These are phyloP conservation scores for Geopyxis carbonaria DNA, from an alignment of 495 filamentous ascomycete genomes.

Conservation along the genomic window DNA sequence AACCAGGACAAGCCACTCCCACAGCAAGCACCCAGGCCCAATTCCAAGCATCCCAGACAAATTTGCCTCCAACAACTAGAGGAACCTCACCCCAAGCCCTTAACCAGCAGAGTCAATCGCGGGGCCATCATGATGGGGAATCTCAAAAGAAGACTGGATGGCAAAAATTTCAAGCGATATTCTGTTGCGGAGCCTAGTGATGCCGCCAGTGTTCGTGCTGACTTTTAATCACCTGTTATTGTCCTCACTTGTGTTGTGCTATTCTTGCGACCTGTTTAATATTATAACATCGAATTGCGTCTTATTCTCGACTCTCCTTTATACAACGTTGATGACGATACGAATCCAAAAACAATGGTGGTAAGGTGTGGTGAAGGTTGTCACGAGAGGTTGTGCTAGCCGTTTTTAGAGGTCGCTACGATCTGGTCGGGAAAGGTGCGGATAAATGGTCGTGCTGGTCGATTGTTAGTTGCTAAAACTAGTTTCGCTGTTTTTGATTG, in stretches of 20 bases:
- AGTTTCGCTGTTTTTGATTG: too few species aligned
- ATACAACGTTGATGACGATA: conserved; percentile 11
- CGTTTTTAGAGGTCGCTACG: too few species aligned
- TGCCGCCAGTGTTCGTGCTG: too few species aligned
- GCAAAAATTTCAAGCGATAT: conserved; percentile 8
- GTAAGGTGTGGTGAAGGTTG: not conserved
- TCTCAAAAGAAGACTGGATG: conserved; percentile 3
- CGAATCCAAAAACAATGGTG: conserved; percentile 5
- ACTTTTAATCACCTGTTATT: too few species aligned
- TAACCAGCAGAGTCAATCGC: conserved; percentile 11
- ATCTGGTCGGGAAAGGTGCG: too few species aligned
- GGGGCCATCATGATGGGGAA: conserved; percentile 2
- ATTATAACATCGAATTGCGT: conserved; percentile 3
- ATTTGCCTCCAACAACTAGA: conserved; percentile 40
- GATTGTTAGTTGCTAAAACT: too few species aligned
- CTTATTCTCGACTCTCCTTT: conserved; percentile 8
- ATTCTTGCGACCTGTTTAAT: conserved; percentile 10
- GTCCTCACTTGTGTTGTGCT: too few species aligned
- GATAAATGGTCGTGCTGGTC: too few species aligned
- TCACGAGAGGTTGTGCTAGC: too few species aligned
- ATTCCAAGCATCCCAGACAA: conserved; percentile 76
- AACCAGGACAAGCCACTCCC: conserved; percentile 48
- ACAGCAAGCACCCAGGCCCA: conserved; percentile 73
- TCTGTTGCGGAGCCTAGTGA: conserved; percentile 5
- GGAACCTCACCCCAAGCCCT: conserved; percentile 19